Percentiles rank a stretch among this genome's conserved stretches.
Evolutionary conservation across 805 yeast genomes (phyloP).

Genomic region (Debaryomyces prosopidis): DNA sequence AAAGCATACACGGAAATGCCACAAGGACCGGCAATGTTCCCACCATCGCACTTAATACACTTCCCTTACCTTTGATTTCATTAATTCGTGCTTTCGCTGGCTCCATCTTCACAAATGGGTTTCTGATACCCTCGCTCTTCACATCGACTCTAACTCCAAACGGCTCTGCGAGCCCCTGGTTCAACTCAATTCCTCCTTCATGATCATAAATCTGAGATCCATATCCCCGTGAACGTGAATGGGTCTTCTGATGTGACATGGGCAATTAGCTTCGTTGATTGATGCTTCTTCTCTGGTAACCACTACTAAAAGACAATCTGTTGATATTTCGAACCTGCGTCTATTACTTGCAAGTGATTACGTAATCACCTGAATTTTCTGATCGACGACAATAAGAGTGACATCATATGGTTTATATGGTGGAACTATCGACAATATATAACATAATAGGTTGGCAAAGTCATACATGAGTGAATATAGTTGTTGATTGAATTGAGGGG

Average conservation of each 20-base stretch:
- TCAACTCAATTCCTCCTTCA: neutral
- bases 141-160: neutral
- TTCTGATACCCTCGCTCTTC: neutral
- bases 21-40: conserved; percentile 35
- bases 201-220: neutral
- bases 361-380: neutral
- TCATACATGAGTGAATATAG: neutral
- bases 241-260: neutral
- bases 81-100: neutral
- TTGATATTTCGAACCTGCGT: too few relatives aligned
- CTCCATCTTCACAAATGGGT: neutral
- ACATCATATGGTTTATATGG: neutral
- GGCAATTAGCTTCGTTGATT: neutral
- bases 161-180: neutral
- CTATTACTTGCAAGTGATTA: neutral
- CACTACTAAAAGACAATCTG: too few relatives aligned
- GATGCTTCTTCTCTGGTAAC: neutral
- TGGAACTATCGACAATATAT: neutral
- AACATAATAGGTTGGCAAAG: neutral
- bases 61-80: neutral
- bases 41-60: conserved; percentile 9
- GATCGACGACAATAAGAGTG: neutral
- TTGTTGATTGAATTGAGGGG: neutral
- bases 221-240: neutral
- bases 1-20: conserved; percentile 30